phyloP scores from a whole-genome alignment of 352 stramenopile genomes.

The Globisporangium uncinulatum region DNA sequence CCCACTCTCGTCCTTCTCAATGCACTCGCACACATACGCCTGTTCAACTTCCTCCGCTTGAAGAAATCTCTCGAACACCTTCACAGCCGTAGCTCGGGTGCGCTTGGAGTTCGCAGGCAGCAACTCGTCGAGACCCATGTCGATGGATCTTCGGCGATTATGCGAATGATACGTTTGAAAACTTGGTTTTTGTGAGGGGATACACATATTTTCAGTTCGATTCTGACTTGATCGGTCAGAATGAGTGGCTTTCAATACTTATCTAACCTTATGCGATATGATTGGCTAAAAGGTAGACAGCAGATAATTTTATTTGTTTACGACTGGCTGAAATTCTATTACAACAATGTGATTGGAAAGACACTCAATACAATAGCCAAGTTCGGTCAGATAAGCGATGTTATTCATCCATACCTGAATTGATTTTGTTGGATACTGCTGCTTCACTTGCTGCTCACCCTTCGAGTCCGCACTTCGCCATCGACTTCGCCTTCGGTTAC shows the following conservation, averaged over 20 bases:
- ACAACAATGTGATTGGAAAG: not conserved
- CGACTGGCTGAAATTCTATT: not conserved
- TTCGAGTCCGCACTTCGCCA: no score
- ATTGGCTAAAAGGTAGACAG: no score
- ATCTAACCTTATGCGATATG: not conserved
- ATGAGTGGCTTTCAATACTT: not conserved
- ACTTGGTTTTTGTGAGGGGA: not conserved
- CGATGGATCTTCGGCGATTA: not conserved
- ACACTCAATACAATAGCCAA: not conserved
- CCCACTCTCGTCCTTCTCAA: slow-evolving; percentile 1
- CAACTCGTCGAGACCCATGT: not conserved
- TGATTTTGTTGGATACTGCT: no score
- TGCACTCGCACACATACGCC: slow-evolving; percentile 1
- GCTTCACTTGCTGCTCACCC: no score
- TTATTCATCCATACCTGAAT: slow-evolving; percentile 1
- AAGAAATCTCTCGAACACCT: not conserved
- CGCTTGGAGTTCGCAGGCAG: not conserved
- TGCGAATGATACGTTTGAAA: not conserved
- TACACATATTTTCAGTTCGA: not conserved
- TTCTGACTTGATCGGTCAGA: not conserved
- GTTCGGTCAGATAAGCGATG: not conserved
- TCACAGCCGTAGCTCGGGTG: not conserved
- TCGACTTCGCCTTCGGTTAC: no score
- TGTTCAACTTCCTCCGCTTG: not conserved
- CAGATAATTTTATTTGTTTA: not conserved